Base-by-base conservation (phyloP, 345 rosid species). In the Abelmoschus esculentus region DNA sequence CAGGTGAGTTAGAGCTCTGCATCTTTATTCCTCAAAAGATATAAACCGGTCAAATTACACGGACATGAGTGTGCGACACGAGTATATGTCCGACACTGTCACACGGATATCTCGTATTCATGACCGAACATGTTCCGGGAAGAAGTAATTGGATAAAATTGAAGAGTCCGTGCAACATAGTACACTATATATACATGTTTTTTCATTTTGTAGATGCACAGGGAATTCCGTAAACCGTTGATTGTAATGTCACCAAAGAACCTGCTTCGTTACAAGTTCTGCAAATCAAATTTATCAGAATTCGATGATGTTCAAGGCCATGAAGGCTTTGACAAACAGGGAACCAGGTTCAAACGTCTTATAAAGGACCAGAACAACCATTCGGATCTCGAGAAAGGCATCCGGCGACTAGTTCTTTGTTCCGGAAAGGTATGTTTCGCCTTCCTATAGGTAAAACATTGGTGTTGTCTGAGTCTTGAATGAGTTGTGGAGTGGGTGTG, bases 251-350 rank as follows among this genome's bases (percentile, higher is more conserved):
- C 96, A 66, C 97, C 98, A 55, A 92, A 92, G 85, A 92, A 92
- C 77, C 80, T 92, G 54, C 97, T 92, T 71, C 93, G 96, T 70
- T 96, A 89, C 75, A 91, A 89, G 76, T 90, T 85, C 73, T 93
- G 98, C 80, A 90, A 83, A 86, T 93, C 98, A 69, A 93, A 93
- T 77, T 86, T 93, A 42, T 89, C 93, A 0, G 97, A 93, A 82
- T 90, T 93, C 77, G 98, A 90, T 76, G 97, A 93, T 79, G 97
- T 87, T 17, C 86, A 90, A 87, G 97, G 96, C 46, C 97, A 93
- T 75, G 87, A 97, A 17, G 97, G 98, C 56, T 93, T 90, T 69
- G 98, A 93, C 83, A 93, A 90, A 67, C 98, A 93, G 72, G 98
- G 98, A 58, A 93, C 98, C 47, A 81, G 98, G 75, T 93, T 93